These are phyloP conservation scores for Ambrosia artemisiifolia DNA, from an alignment of 129 eudicot species.

Conservation along the genomic window DNA sequence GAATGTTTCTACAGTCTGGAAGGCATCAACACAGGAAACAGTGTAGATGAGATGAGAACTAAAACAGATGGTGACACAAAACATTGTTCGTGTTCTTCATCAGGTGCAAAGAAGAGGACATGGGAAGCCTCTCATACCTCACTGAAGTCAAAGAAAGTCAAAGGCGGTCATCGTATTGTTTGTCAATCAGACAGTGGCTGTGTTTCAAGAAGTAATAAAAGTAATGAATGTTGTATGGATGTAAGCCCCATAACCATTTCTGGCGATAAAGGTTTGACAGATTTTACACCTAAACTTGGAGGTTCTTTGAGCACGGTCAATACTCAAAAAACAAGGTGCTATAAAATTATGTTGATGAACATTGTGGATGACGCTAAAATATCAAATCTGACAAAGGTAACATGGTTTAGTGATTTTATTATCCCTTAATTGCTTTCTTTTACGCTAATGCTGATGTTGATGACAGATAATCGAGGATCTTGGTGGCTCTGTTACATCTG, in stretches of 20 bases:
- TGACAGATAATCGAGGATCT: slow-evolving; percentile 72
- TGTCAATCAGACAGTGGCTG: slow-evolving; percentile 37
- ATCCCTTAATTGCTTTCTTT: slow-evolving; percentile 12
- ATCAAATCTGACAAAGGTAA: slow-evolving; percentile 67
- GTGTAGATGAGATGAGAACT: slow-evolving; percentile 25
- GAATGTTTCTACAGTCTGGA: slow-evolving; percentile 27
- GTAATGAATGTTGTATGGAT: slow-evolving; percentile 25
- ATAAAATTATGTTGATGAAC: slow-evolving; percentile 77
- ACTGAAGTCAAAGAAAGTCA: slow-evolving; percentile 77
- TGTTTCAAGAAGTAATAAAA: slow-evolving; percentile 34
- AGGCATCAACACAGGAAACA: slow-evolving; percentile 17
- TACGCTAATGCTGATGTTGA: background rate
- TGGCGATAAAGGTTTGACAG: slow-evolving; percentile 11
- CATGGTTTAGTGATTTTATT: slow-evolving; percentile 4
- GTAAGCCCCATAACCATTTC: slow-evolving; percentile 27
- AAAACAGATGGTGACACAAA: slow-evolving; percentile 26
- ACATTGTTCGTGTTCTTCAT: slow-evolving; percentile 46
- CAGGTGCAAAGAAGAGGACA: slow-evolving; percentile 59
- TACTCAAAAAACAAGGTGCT: slow-evolving; percentile 21
- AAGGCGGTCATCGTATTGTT: slow-evolving; percentile 59
- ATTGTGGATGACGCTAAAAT: slow-evolving; percentile 77
- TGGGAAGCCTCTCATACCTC: slow-evolving; percentile 87
- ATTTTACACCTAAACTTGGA: slow-evolving; percentile 22
- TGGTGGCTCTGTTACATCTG: slow-evolving; percentile 68
- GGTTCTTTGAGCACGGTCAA: slow-evolving; percentile 14